These are phyloP conservation scores for Dictyostelium citrinum DNA, from an alignment of 78 protist species.

Conservation along the genomic window DNA sequence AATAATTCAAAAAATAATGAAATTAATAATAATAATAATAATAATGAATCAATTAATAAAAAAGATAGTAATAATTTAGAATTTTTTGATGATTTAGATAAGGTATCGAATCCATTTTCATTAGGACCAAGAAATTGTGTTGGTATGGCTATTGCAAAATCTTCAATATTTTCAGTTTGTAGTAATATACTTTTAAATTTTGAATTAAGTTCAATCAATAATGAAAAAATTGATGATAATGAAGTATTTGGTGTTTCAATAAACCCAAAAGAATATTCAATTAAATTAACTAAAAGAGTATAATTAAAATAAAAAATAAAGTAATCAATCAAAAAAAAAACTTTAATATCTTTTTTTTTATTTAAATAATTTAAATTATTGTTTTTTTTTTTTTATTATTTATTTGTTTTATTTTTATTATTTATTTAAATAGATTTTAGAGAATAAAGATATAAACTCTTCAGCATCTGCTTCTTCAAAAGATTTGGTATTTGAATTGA, in stretches of 20 bases:
- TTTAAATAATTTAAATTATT: too few species aligned
- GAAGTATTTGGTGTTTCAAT: conserved; percentile 55
- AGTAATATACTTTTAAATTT: conserved; percentile 9
- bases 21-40: too few species aligned
- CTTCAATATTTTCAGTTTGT: not conserved
- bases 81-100: not conserved
- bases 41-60: too few species aligned
- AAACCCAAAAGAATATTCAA: conserved; percentile 9
- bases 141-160: not conserved
- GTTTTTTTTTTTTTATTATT: not conserved
- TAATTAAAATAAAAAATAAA: not conserved
- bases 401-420: not conserved
- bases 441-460: not conserved
- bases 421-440: not conserved
- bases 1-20: not conserved
- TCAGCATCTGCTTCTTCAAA: too few species aligned
- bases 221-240: not conserved
- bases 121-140: not conserved
- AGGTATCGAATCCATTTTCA: not conserved
- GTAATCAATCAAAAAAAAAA: too few species aligned
- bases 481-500: too few species aligned
- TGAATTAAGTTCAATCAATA: not conserved
- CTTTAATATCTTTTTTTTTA: too few species aligned
- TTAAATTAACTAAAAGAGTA: not conserved
- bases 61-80: not conserved